Evolutionary conservation across 345 rosid species (phyloP).

Genomic region (Triadica sebifera): DNA sequence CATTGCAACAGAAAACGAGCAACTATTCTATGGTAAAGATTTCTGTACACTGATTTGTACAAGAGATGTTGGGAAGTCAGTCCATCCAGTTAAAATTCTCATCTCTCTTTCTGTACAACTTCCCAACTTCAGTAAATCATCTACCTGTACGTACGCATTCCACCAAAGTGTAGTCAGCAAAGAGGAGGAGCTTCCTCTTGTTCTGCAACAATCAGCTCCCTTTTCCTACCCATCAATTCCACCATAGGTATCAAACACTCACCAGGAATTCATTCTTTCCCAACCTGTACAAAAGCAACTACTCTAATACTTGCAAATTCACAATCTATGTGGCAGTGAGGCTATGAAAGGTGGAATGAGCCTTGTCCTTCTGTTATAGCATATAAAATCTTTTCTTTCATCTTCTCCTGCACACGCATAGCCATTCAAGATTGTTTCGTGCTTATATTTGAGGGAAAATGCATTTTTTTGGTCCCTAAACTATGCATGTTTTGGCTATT

Average conservation of each 20-base stretch:
- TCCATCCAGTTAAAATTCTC: conserved; percentile 19
- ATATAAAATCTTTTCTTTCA: conserved; percentile 81
- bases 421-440: background rate
- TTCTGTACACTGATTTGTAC: conserved; percentile 23
- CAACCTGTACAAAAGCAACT: conserved; percentile 14
- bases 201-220: conserved; percentile 28
- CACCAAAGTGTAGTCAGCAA: conserved; percentile 15
- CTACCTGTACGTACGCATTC: conserved; percentile 21
- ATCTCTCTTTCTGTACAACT: conserved; percentile 22
- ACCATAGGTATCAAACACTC: conserved; percentile 7
- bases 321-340: conserved; percentile 25
- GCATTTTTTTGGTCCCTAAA: no score
- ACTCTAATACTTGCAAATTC: conserved; percentile 50
- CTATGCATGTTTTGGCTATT: no score
- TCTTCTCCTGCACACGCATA: conserved; percentile 62
- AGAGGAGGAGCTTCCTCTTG: conserved; percentile 30
- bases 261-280: background rate
- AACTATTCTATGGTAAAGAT: conserved; percentile 15
- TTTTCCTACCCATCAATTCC: background rate
- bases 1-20: background rate
- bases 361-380: conserved; percentile 98
- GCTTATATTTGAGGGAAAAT: no score
- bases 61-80: conserved; percentile 7
- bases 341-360: conserved; percentile 90
- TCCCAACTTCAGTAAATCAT: conserved; percentile 14